Evolutionary conservation across 176 grass and related monocot species (phyloP).

Genomic region (Puya raimondii): DNA sequence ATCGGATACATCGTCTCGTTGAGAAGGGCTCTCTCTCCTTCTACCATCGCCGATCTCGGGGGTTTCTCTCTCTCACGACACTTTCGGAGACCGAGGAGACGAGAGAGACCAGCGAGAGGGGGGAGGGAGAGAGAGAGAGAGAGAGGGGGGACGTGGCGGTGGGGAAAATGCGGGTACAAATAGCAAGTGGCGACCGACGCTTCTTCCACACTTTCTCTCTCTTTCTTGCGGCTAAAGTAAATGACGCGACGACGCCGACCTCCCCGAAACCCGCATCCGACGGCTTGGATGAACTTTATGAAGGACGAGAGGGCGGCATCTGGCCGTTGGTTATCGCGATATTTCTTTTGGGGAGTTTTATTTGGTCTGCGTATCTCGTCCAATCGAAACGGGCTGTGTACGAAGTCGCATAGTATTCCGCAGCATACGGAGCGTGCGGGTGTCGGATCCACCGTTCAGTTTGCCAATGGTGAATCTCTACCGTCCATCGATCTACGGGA

Average conservation of each 20-base stretch:
- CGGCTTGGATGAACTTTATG: background rate
- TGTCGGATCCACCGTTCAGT: too few species aligned
- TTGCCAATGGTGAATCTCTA: too few species aligned
- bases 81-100: background rate
- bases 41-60: background rate
- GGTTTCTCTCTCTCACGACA: background rate
- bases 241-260: background rate
- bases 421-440: too few species aligned
- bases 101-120: background rate
- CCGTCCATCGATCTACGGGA: too few species aligned
- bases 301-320: background rate
- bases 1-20: background rate
- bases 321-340: background rate
- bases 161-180: constrained; percentile 19
- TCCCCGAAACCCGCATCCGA: background rate
- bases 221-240: background rate
- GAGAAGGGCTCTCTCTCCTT: background rate
- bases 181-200: constrained; percentile 20
- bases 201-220: background rate
- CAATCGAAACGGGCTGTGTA: too few species aligned
- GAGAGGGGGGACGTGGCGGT: constrained; percentile 1
- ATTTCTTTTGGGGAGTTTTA: background rate
- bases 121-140: background rate
- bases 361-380: too few species aligned
- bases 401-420: too few species aligned